Base-by-base conservation (phyloP, 1,284 basidiomycete genomes). In the Rhizopogon hawkerae region DNA sequence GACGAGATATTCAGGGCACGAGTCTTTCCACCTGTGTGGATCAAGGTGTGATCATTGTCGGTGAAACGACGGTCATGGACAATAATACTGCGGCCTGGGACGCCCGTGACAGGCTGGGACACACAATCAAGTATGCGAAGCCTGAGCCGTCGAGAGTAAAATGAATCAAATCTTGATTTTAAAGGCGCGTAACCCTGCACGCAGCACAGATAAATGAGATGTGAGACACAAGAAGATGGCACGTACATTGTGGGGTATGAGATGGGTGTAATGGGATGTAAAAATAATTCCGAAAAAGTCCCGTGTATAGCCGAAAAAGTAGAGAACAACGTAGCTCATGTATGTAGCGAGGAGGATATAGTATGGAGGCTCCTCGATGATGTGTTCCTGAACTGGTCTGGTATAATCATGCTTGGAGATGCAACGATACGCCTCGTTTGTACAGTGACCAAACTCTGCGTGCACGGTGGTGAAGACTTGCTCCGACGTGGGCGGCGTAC, bases 101-200 rank as follows among this genome's bases (percentile, higher is more conserved):
- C 93, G 35, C 90, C 90, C 3, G 92, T 95, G 49, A 88, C 81
- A 16, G 93, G 93, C 47, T 90, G 82, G 3, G 85, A 81, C 71
- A 98, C 96, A 67, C 91, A 94, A 68, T 96, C 91, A 62, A 94
- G 92, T 64, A 98, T 81, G 46, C 94, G 88, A 13, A 76, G 73
- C 69, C 96, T 96, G 59, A 97, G 78, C 8, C 93, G 84, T 51
- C 93, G 87, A 51, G 91, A 94, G 74, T 95, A 98, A 75, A 98
- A 98, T 36, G 92, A 96, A 71, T 98, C 94, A 61, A 96, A 97
- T 67, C 96, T 92, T 41, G 91, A 94, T 70, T 92, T 94, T 57
- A 98, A 77, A 13, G 93, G 88, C 4, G 93, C 93, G 62, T 94
- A 96, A 50, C 91, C 92, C 87, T 91, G 64, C 21, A 9, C 11